phyloP scores from a whole-genome alignment of 257 asterid species.

The Plantago major region DNA sequence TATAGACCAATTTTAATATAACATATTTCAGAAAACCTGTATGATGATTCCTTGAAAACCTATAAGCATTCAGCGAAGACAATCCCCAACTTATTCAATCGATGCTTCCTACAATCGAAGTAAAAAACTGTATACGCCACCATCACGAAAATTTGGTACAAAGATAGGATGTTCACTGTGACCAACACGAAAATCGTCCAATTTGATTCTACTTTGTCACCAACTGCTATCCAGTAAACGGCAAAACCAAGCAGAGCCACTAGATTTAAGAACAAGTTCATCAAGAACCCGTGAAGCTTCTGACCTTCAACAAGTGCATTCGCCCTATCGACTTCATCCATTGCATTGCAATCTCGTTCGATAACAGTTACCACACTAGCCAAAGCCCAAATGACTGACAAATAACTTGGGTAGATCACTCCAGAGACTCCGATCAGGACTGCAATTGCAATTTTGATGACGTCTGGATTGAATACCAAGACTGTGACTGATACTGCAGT shows the following conservation, averaged over 20 bases:
- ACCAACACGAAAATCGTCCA: too few species aligned
- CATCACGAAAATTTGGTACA: too few species aligned
- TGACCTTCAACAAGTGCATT: slow-evolving; percentile 24
- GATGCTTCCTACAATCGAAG: too few species aligned
- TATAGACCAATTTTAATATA: too few species aligned
- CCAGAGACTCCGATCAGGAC: slow-evolving; percentile 2
- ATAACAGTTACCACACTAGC: slow-evolving; percentile 28
- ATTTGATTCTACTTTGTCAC: slow-evolving; percentile 2
- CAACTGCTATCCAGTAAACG: slow-evolving; percentile 10
- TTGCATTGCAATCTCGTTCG: slow-evolving; percentile 29
- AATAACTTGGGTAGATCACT: slow-evolving; percentile 11
- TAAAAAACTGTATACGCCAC: too few species aligned
- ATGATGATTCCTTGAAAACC: too few species aligned
- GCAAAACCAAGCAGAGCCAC: slow-evolving; percentile 10
- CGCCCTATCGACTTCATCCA: slow-evolving; percentile 35
- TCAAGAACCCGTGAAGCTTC: slow-evolving; percentile 22
- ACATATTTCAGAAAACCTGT: too few species aligned
- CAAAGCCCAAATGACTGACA: slow-evolving; percentile 16
- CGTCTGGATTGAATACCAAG: too few species aligned
- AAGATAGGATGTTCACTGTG: too few species aligned
- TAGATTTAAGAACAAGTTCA: slow-evolving; percentile 13
- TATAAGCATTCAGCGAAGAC: too few species aligned
- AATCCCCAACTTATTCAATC: too few species aligned
- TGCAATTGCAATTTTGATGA: neutral
- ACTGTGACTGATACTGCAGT: neutral